Evolutionary conservation across 352 stramenopile genomes (phyloP).

Genomic region (Globisporangium viniferum): DNA sequence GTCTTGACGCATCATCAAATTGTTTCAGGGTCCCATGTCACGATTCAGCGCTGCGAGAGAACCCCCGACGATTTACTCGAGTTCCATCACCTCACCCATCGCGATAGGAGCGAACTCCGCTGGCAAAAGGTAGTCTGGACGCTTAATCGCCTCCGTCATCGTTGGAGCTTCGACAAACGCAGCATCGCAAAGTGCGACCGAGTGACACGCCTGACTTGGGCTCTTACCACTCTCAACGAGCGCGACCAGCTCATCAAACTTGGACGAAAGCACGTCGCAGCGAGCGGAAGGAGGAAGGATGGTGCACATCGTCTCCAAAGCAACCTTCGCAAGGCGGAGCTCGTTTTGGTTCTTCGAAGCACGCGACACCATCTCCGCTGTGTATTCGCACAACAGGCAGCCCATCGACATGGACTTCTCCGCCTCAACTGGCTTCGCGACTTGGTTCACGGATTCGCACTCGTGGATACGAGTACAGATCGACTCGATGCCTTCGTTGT

Average conservation of each 20-base stretch:
- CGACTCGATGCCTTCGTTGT: conserved; percentile 41
- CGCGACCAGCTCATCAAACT: conserved; percentile 71
- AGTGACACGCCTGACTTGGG: conserved; percentile 53
- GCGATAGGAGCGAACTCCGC: conserved; percentile 23
- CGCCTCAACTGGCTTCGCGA: conserved; percentile 12
- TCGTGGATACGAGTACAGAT: conserved; percentile 51
- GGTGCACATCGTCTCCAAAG: conserved; percentile 74
- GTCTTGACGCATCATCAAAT: not conserved
- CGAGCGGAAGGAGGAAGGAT: conserved; percentile 55
- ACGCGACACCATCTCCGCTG: conserved; percentile 49
- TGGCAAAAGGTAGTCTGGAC: conserved; percentile 17
- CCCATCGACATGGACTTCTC: conserved; percentile 50
- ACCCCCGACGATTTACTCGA: conserved; percentile 30
- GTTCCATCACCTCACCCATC: conserved; percentile 40
- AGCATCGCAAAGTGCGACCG: conserved; percentile 51
- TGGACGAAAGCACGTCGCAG: conserved; percentile 65
- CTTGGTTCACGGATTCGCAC: conserved; percentile 21
- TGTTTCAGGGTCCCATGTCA: not conserved
- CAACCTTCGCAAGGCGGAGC: conserved; percentile 59
- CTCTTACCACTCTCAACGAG: conserved; percentile 60
- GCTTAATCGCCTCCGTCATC: conserved; percentile 19
- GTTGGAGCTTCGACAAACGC: conserved; percentile 30
- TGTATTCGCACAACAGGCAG: conserved; percentile 82
- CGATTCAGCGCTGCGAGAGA: not conserved
- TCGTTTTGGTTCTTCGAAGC: conserved; percentile 46